These are phyloP conservation scores for Passalora sequoiae DNA, from an alignment of 2,329 filamentous ascomycete genomes.

Conservation along the genomic window DNA sequence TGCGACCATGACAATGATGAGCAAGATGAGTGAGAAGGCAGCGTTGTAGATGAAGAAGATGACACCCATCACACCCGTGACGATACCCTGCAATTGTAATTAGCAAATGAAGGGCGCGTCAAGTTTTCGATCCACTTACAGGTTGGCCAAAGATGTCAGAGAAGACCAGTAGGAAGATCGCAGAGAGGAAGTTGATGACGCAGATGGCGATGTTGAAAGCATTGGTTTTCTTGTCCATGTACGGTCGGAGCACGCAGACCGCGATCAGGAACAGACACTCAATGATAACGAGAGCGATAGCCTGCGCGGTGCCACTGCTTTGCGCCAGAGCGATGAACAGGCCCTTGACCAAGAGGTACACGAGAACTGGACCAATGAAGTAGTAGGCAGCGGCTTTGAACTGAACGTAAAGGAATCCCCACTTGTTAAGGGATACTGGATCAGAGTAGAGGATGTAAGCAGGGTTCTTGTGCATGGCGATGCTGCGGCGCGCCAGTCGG, in stretches of 20 bases:
- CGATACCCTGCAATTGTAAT: constrained; percentile 53
- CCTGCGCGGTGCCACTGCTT: constrained; percentile 64
- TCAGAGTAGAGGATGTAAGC: constrained; percentile 97
- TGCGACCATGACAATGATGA: constrained; percentile 75
- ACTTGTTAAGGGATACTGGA: constrained; percentile 89
- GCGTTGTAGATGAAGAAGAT: constrained; percentile 86
- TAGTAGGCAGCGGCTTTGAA: constrained; percentile 95
- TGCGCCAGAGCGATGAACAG: constrained; percentile 85
- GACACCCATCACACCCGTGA: constrained; percentile 82
- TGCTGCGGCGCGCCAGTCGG: constrained; percentile 78
- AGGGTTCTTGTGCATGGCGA: constrained; percentile 89
- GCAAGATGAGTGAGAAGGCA: constrained; percentile 71
- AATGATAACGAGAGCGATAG: constrained; percentile 74
- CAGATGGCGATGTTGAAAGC: constrained; percentile 92
- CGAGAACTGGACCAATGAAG: constrained; percentile 76
- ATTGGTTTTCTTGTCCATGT: constrained; percentile 99
- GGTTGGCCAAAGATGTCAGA: constrained; percentile 81
- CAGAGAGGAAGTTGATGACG: constrained; percentile 83
- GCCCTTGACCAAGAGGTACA: constrained; percentile 78
- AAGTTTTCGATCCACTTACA: constrained; percentile 39
- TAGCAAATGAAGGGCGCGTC: background rate
- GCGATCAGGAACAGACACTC: constrained; percentile 73
- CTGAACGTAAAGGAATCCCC: constrained; percentile 96
- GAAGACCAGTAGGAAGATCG: constrained; percentile 84
- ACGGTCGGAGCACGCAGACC: constrained; percentile 76